Base-by-base conservation (phyloP, 2,329 filamentous ascomycete genomes). In the Colletotrichum filicis region DNA sequence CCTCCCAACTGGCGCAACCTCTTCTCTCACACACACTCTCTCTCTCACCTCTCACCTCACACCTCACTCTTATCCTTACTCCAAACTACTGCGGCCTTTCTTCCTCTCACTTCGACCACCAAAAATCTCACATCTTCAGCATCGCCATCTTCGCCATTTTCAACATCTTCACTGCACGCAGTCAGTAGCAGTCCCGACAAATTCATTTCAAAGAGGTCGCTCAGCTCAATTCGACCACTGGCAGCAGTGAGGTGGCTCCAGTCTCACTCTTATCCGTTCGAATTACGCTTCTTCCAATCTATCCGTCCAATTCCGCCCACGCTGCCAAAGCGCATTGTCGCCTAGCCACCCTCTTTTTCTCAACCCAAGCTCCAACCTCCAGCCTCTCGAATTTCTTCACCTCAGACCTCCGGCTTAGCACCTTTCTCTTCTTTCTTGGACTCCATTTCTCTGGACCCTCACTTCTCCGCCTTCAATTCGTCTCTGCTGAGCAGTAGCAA, bases 271-370 rank as follows among this genome's bases (percentile, higher is more conserved):
- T 61, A 66, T 46, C 70, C 46, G 53, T 35, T 64, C 57, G 24
- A 53, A 49, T 37, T 14, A 56, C 42, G 42, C 66, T 53, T 52
- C 26, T 69, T 68, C 22, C 70, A 69, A 70, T 66, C 56, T 65
- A n/a, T 70, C 70, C 46, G 56, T 62, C 32, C 55, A 35, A 37
- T 73, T 57, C 66, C 55, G 56, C 66, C 64, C 55, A 68, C 56
- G 22, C 66, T 56, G 32, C 70, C 60, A 70, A 66, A 70, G 66
- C 55, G 62, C 53, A 57, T 57, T 5, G 70, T 73, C 70, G 70
- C 70, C 70, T 73, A 73, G 66, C 70, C 70, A 73, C 70, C 70
- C 59, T 64, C 46, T 73, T 53, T 73, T 73, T 73, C 70, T 70
- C 61, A 12, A 64, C n/a, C 52, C 24, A 65, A 32, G 22, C 60